Percentiles rank a stretch among this genome's conserved stretches.
Evolutionary conservation across 2,329 filamentous ascomycete species (phyloP).

Genomic region (Trichoderma cornu-damae): DNA sequence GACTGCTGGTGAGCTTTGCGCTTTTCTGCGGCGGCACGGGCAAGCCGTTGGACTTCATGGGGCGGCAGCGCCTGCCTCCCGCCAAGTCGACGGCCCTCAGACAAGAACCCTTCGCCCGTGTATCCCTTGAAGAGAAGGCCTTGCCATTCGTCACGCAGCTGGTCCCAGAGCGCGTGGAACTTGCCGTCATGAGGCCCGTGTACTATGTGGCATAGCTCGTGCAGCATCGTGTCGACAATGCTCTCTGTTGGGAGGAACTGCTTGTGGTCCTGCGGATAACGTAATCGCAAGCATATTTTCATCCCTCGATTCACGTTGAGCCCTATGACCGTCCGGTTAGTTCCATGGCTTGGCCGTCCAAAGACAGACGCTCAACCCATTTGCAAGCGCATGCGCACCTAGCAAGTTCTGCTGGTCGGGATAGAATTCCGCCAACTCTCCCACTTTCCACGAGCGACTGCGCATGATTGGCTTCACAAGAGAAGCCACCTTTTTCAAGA

Average conservation of each 20-base stretch:
- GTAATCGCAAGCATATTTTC: constrained; percentile 76
- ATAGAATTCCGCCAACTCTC: constrained; percentile 77
- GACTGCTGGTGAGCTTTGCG: constrained; percentile 48
- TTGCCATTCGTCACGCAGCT: constrained; percentile 80
- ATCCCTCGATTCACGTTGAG: constrained; percentile 73
- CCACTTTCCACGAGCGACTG: constrained; percentile 74
- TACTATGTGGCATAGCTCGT: constrained; percentile 86
- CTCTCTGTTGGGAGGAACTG: constrained; percentile 78
- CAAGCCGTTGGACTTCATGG: constrained; percentile 69
- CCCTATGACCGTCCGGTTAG: constrained; percentile 38
- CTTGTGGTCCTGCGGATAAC: constrained; percentile 66
- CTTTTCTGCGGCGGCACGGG: constrained; percentile 69
- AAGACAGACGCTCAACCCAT: not conserved
- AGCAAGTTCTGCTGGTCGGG: constrained; percentile 68
- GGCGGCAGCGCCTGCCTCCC: constrained; percentile 54
- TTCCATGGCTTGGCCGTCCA: not conserved
- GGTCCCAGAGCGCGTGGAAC: constrained; percentile 84
- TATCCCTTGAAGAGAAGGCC: constrained; percentile 74
- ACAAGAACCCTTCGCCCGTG: constrained; percentile 83
- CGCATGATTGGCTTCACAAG: constrained; percentile 94
- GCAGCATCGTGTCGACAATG: constrained; percentile 85
- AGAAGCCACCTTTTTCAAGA: constrained; percentile 75
- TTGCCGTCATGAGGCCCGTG: constrained; percentile 75
- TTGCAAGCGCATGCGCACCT: constrained; percentile 42
- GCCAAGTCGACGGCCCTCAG: constrained; percentile 68